Evolutionary conservation across 2,329 filamentous ascomycete species (phyloP), one percentile per base, ranked within the genome.

Genomic region (Pleurostoma richardsiae): DNA sequence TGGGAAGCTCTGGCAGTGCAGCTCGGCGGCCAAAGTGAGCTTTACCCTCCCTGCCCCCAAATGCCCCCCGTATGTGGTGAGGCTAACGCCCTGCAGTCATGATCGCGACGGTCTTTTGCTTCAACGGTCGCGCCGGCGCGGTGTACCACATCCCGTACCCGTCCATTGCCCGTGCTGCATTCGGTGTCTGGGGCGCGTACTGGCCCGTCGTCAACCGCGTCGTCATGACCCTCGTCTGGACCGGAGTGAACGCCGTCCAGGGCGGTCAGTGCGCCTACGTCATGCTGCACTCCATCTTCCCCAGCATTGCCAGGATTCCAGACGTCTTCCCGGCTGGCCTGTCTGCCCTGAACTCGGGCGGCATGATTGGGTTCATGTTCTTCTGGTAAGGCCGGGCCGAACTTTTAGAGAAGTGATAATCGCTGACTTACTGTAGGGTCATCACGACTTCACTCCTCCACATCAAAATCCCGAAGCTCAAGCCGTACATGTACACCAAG

Each of bases 91-190:
- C n/a, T 8, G 33, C 33, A 36, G 30, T 65, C 43, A 69, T 73
- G 51, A 64, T 59, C 6, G 68, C 66, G 8, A 53, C 69, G 39
- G 67, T 68, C 41, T 70, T 71, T 61, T 64, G 66, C 46, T 68
- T 72, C 59, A 73, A 73, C 56, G 67, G 66, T n/a, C 62, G 69
- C 40, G 65, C 62, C 42, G 68, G 68, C 3, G 62, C 57, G n/a
- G 60, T 65, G 7, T 72, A 72, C 49, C 68, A 72, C 52, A 59
- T 71, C 42, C 67, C 65, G 6, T 72, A 68, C 47, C 69, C 70
- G 2, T 58, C 63, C n/a, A 58, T 68, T 19, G 58, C 57, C 27
- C 57, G 68, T 11, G 57, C 56, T 5, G 64, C 66, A 6, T 69
- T 69, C 49, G 69, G 69, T 46, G 69, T 69, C 60, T 69, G 57